These are phyloP conservation scores for Albophoma yamanashiensis DNA, from an alignment of 2,329 filamentous ascomycete genomes.

Conservation along the genomic window DNA sequence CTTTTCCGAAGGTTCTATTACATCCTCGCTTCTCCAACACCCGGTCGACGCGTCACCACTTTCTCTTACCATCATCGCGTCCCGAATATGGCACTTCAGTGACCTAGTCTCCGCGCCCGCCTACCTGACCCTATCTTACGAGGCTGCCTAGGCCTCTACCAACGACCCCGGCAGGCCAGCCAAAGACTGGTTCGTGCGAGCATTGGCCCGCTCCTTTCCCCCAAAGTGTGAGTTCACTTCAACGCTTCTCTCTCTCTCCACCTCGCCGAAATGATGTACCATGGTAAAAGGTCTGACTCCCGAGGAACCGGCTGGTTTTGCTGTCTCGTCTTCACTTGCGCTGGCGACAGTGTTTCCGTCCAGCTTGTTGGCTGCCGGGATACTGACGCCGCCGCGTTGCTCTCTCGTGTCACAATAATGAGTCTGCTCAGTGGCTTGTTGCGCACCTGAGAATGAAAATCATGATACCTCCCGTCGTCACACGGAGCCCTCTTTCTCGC, in stretches of 20 bases:
- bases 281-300: conserved; percentile 58
- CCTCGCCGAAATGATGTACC: conserved; percentile 36
- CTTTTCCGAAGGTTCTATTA: background rate
- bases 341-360: background rate
- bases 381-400: background rate
- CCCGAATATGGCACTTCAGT: background rate
- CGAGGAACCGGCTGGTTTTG: conserved; percentile 36
- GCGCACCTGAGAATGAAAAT: background rate
- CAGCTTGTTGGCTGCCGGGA: background rate
- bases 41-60: background rate
- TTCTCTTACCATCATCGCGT: background rate
- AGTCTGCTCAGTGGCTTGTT: conserved; percentile 1
- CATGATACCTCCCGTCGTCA: conserved; percentile 25
- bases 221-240: background rate
- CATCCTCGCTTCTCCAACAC: background rate
- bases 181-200: background rate
- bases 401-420: background rate
- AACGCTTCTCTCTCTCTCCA: background rate
- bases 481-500: conserved; percentile 40
- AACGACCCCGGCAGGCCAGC: background rate
- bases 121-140: background rate
- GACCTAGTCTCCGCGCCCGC: background rate
- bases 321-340: conserved; percentile 11
- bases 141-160: background rate
- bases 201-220: background rate